phyloP scores from a whole-genome alignment of 805 yeast genomes.

The Barnettozyma siamensis region DNA sequence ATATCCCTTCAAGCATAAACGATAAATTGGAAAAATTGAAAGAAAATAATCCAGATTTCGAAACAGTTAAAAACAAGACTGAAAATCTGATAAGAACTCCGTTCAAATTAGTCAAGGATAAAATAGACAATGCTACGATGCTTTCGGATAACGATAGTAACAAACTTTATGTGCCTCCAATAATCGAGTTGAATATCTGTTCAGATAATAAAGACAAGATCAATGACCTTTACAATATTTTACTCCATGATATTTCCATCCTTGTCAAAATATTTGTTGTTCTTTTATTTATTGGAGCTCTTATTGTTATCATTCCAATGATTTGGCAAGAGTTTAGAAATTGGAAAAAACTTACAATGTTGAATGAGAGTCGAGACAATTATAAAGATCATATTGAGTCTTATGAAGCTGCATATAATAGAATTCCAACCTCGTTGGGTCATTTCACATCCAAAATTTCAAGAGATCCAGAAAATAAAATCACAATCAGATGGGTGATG shows the following conservation, averaged over 20 bases:
- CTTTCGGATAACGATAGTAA: slow-evolving; percentile 8
- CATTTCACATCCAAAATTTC: slow-evolving; percentile 8
- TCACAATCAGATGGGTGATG: slow-evolving; percentile 31
- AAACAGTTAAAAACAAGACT: slow-evolving; percentile 55
- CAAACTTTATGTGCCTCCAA: slow-evolving; percentile 37
- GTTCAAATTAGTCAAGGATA: slow-evolving; percentile 41
- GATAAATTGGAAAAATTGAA: slow-evolving; percentile 46
- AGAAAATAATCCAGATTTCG: slow-evolving; percentile 58
- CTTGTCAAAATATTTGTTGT: slow-evolving; percentile 35
- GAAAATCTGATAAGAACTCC: slow-evolving; percentile 51
- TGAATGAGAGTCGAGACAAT: slow-evolving; percentile 22
- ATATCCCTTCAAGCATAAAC: slow-evolving; percentile 63
- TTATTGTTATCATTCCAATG: slow-evolving; percentile 37
- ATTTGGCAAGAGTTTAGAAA: slow-evolving; percentile 38
- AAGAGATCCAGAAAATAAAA: slow-evolving; percentile 9
- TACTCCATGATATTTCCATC: slow-evolving; percentile 29
- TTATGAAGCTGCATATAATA: slow-evolving; percentile 21
- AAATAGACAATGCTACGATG: slow-evolving; percentile 32
- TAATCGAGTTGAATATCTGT: slow-evolving; percentile 33
- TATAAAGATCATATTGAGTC: slow-evolving; percentile 19
- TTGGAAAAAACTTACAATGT: slow-evolving; percentile 41
- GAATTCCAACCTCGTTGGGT: slow-evolving; percentile 20
- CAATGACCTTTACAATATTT: slow-evolving; percentile 30
- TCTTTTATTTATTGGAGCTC: slow-evolving; percentile 35
- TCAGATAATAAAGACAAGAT: slow-evolving; percentile 34